A percentile compares a stretch with the other conserved stretches of the same genome.
Conservation (phyloP, 305 asterid genomes). For the Plantago coronopus region DNA sequence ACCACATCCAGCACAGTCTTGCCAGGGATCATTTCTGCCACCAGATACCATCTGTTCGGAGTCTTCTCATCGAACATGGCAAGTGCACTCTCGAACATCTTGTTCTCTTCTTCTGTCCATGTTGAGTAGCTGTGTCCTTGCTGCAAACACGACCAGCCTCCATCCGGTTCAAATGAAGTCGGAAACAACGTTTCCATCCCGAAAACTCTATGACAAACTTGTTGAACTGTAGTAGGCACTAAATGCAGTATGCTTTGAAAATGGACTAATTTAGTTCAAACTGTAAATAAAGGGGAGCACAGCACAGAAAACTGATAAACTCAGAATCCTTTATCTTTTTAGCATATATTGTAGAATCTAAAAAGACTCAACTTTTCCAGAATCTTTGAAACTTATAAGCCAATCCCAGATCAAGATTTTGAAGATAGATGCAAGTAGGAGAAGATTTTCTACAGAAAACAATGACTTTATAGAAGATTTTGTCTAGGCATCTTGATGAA, state of each 20-base stretch:
- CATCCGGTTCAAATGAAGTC: slow-evolving; percentile 30
- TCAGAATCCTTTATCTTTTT: slow-evolving; percentile 26
- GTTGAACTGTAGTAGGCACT: background rate
- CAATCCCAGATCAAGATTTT: slow-evolving; percentile 21
- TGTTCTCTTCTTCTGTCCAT: slow-evolving; percentile 89
- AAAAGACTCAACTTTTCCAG: slow-evolving; percentile 26
- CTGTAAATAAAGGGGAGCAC: slow-evolving; percentile 13
- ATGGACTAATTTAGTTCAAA: background rate
- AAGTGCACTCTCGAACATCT: slow-evolving; percentile 66
- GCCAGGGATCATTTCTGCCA: slow-evolving; percentile 76
- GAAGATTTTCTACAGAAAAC: background rate
- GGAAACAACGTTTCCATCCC: slow-evolving; percentile 32
- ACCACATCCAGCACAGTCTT: slow-evolving; percentile 70
- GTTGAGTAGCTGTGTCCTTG: slow-evolving; percentile 27
- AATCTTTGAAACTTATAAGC: slow-evolving; percentile 28
- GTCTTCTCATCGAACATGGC: slow-evolving; percentile 70
- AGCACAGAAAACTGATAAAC: slow-evolving; percentile 19
- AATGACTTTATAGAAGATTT: background rate
- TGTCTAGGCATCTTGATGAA: slow-evolving; percentile 5
- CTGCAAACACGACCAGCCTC: slow-evolving; percentile 34
- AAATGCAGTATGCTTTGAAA: slow-evolving; percentile 2
- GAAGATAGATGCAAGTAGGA: slow-evolving; percentile 5
- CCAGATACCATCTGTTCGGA: slow-evolving; percentile 69
- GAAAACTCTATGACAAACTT: background rate
- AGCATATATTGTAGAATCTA: slow-evolving; percentile 30